Percentiles rank a stretch among this genome's conserved stretches.
Conservation (phyloP, 2,329 filamentous ascomycete species). For the Sclerotinia sclerotiorum region DNA sequence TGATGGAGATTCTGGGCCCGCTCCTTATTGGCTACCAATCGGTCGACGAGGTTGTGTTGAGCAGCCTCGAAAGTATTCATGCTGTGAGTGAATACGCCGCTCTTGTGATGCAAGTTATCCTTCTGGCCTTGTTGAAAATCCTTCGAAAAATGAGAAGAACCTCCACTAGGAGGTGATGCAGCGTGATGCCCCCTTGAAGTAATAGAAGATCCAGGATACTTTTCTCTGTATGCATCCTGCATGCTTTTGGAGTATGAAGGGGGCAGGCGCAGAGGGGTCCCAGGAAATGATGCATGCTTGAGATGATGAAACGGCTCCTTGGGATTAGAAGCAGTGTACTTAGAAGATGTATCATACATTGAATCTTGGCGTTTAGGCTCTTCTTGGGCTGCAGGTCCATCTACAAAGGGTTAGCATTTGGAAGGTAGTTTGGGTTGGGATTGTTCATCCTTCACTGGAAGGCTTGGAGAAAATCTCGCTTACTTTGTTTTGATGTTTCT, state of each 20-base stretch:
- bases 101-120: constrained; percentile 12
- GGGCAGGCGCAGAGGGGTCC: constrained; percentile 3
- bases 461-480: constrained; percentile 26
- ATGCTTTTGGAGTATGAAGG: constrained; percentile 12
- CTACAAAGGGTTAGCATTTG: constrained; percentile 30
- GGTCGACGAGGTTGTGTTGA: constrained; percentile 33
- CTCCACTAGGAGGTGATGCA: constrained; percentile 38
- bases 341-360: constrained; percentile 36
- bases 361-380: constrained; percentile 30
- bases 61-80: constrained; percentile 34
- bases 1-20: constrained; percentile 13
- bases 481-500: constrained; percentile 29
- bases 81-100: constrained; percentile 17
- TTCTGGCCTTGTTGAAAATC: constrained; percentile 31
- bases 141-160: constrained; percentile 28
- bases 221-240: constrained; percentile 25
- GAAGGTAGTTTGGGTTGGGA: constrained; percentile 26
- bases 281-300: constrained; percentile 22
- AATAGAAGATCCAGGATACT: constrained; percentile 26
- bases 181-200: constrained; percentile 7
- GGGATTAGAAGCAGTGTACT: constrained; percentile 13
- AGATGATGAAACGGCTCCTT: constrained; percentile 10
- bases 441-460: constrained; percentile 31
- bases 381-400: constrained; percentile 29
- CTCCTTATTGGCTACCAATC: constrained; percentile 32